Conservation (phyloP, 148 eudicot genomes). For the Vaccinium darrowii region DNA sequence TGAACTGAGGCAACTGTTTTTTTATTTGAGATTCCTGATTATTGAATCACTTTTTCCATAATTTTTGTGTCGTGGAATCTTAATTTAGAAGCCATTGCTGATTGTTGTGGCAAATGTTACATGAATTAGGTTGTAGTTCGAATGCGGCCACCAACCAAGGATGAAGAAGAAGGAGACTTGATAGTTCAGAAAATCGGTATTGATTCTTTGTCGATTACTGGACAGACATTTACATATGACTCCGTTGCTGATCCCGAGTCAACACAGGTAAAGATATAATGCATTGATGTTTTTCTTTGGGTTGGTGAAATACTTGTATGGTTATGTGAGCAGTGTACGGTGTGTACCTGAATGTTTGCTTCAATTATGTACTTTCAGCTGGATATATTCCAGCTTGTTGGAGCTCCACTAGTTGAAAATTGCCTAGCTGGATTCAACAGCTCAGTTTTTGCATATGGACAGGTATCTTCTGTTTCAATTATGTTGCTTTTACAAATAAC, state of each 20-base stretch:
- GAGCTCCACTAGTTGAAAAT: slow-evolving; percentile 95
- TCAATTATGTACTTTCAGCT: slow-evolving; percentile 42
- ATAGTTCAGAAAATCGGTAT: slow-evolving; percentile 66
- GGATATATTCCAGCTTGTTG: slow-evolving; percentile 87
- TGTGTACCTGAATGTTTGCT: slow-evolving; percentile 12
- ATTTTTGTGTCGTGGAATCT: not conserved
- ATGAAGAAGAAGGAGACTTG: slow-evolving; percentile 70
- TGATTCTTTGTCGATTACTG: slow-evolving; percentile 71
- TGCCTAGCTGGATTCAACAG: slow-evolving; percentile 97
- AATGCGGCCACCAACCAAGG: slow-evolving; percentile 74
- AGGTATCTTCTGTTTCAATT: slow-evolving; percentile 43
- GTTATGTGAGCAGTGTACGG: not conserved
- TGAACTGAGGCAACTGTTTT: not conserved
- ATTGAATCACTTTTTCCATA: not conserved
- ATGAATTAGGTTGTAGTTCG: slow-evolving; percentile 71
- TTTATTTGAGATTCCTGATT: not conserved
- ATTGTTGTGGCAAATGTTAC: slow-evolving; percentile 6
- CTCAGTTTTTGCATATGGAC: slow-evolving; percentile 98
- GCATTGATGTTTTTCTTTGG: slow-evolving; percentile 1
- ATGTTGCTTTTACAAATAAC: not conserved
- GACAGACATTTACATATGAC: slow-evolving; percentile 81
- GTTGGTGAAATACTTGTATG: not conserved
- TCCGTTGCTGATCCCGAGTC: slow-evolving; percentile 77
- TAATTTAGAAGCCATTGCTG: not conserved
- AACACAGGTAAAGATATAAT: slow-evolving; percentile 65